phyloP scores from a whole-genome alignment of 1,284 basidiomycete species.

The Ustilago bromivora region DNA sequence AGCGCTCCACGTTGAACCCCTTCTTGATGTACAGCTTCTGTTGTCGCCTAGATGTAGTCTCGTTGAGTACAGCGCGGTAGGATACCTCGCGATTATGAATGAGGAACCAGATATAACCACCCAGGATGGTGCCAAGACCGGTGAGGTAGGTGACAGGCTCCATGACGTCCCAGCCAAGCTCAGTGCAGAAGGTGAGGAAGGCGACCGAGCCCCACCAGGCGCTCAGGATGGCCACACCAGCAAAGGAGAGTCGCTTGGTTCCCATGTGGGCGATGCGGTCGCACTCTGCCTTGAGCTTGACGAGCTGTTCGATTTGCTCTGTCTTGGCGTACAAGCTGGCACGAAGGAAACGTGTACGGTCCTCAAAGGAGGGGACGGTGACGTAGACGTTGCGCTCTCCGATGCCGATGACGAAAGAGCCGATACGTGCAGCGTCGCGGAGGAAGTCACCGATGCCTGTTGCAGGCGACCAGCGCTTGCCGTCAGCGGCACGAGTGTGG shows the following conservation, averaged over 20 bases:
- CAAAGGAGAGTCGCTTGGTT: constrained; percentile 56
- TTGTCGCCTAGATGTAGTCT: constrained; percentile 60
- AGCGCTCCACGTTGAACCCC: constrained; percentile 59
- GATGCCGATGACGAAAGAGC: constrained; percentile 58
- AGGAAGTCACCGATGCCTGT: constrained; percentile 65
- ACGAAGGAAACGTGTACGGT: constrained; percentile 58
- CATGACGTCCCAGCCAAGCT: constrained; percentile 58
- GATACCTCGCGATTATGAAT: constrained; percentile 61
- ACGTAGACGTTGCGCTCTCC: constrained; percentile 54
- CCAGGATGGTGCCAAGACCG: constrained; percentile 59
- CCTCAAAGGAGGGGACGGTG: constrained; percentile 61
- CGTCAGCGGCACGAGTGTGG: constrained; percentile 56
- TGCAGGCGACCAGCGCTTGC: constrained; percentile 60
- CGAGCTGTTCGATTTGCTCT: constrained; percentile 54
- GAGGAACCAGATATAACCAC: constrained; percentile 63
- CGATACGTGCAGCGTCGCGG: constrained; percentile 59
- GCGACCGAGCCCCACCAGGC: constrained; percentile 59
- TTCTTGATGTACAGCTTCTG: constrained; percentile 58
- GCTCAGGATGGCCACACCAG: constrained; percentile 50
- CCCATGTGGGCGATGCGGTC: constrained; percentile 54
- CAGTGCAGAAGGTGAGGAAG: constrained; percentile 60
- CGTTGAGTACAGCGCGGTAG: constrained; percentile 62
- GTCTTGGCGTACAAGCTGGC: constrained; percentile 55
- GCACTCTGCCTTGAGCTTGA: constrained; percentile 60
- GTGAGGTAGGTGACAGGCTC: constrained; percentile 61